Base-by-base conservation (phyloP, 108 stramenopile species). In the Skeletonema marinoi region DNA sequence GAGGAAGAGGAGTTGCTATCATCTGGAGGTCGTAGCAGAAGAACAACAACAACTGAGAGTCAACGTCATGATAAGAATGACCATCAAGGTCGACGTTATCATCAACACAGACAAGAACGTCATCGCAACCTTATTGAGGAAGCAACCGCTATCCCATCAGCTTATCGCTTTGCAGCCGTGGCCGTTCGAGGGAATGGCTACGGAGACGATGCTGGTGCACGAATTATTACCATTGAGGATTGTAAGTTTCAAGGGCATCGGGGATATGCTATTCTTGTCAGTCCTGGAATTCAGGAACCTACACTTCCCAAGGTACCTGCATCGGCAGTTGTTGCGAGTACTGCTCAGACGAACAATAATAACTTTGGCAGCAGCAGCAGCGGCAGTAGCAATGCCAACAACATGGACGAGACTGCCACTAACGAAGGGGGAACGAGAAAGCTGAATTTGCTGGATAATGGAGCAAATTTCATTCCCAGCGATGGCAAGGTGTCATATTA, bases 261-360 rank as follows among this genome's bases (percentile, higher is more conserved):
- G 12, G 78, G 78, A 36, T 78, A 78, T 67, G 78, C 78, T 33
- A 16, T 78, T 25, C 39, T 78, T 21, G 78, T 78, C 7, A 78
- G 78, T 68, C 78, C 71, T 41, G 78, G 78, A 33, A 78, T 78
- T 41, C 60, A 72, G 21, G 56, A 39, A 42, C 78, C 78, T 2
- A 60, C 71, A 32, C 32, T 78, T 46, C 78, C 71, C 9, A 17
- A 32, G 17, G 60, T 60, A 16, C 66, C 75, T 17, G 58, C 60
- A 33, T 76, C 48, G 16, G 44, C 44, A 12, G 25, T 42, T 68
- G 14, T 36, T 19, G 35, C 14, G 29, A 67, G 14, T 25, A n/a
- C 2, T 19, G 33, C 21, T 25, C 30, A 29, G 30, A 35, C 12
- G 25, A 29, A 35, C 61, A 50, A 46, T 60, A 60, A 38, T 3